Percentiles rank a stretch among this genome's conserved stretches.
phyloP scores from a whole-genome alignment of 495 filamentous ascomycete species.

The Geopyxis carbonaria region DNA sequence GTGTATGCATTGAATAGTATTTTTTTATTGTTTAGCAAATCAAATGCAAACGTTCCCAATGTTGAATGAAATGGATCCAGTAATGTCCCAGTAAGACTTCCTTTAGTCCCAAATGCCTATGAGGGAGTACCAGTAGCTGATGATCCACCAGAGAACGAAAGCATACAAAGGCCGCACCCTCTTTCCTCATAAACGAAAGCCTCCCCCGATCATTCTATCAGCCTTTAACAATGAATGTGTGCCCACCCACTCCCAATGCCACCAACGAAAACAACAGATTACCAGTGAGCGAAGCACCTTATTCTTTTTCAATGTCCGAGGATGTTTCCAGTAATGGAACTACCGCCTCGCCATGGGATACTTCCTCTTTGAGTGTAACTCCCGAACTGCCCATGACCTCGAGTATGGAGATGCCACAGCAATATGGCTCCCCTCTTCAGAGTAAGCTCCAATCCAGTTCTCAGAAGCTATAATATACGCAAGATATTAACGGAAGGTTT shows the following conservation, averaged over 20 bases:
- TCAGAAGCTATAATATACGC: too few species aligned
- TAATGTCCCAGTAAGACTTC: slow-evolving; percentile 20
- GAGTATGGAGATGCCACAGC: too few species aligned
- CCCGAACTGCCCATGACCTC: too few species aligned
- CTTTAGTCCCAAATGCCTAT: background rate
- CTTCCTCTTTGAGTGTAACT: too few species aligned
- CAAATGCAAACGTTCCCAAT: slow-evolving; percentile 20
- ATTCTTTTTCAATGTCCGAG: slow-evolving; percentile 39
- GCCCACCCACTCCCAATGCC: slow-evolving; percentile 22
- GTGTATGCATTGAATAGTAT: slow-evolving; percentile 16
- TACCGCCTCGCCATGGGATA: slow-evolving; percentile 37
- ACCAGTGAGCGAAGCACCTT: slow-evolving; percentile 40
- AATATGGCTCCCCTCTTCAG: too few species aligned
- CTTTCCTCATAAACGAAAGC: slow-evolving; percentile 15
- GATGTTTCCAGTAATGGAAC: slow-evolving; percentile 26
- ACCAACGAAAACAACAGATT: slow-evolving; percentile 28
- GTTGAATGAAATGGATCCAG: slow-evolving; percentile 20
- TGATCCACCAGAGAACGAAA: slow-evolving; percentile 19
- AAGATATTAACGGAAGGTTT: too few species aligned
- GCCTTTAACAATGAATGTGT: slow-evolving; percentile 17
- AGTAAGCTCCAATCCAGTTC: too few species aligned
- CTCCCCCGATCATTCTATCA: slow-evolving; percentile 20
- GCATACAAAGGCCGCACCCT: slow-evolving; percentile 15
- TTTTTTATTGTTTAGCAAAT: slow-evolving; percentile 19
- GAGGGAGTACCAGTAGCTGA: slow-evolving; percentile 10